These are phyloP conservation scores for Papilionanthe hybrid DNA, from an alignment of 116 monocot species.

Conservation along the genomic window DNA sequence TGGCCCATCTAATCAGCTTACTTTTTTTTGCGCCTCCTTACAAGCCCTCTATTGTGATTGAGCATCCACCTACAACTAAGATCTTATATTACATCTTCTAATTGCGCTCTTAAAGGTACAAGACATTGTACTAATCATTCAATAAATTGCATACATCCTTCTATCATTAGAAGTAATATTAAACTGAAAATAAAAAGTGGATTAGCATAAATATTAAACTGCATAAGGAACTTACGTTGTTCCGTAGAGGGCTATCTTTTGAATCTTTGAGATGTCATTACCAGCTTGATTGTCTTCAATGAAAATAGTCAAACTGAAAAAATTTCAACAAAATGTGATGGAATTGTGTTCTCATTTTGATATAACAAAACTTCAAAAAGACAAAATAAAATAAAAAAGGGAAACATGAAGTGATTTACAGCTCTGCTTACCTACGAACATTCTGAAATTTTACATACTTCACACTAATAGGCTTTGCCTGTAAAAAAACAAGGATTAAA, in stretches of 20 bases:
- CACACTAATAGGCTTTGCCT: conserved; percentile 67
- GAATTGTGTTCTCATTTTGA: conserved; percentile 3
- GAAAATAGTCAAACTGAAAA: conserved; percentile 85
- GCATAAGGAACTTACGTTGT: conserved; percentile 58
- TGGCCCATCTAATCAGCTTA: too few relatives aligned
- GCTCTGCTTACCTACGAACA: conserved; percentile 72
- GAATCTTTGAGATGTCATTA: conserved; percentile 65
- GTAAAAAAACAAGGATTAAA: conserved; percentile 13
- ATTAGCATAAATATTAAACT: too few relatives aligned
- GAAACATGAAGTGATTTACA: background rate
- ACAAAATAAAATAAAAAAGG: background rate
- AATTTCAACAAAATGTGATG: conserved; percentile 12
- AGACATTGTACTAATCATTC: too few relatives aligned
- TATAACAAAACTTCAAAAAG: background rate
- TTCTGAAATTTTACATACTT: conserved; percentile 99
- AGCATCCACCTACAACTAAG: too few relatives aligned
- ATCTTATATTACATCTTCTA: too few relatives aligned
- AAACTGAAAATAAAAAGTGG: background rate
- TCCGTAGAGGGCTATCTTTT: conserved; percentile 74
- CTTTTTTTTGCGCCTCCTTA: too few relatives aligned
- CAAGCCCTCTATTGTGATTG: too few relatives aligned
- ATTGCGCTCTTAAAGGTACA: too few relatives aligned
- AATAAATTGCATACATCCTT: too few relatives aligned
- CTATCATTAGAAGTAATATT: background rate
- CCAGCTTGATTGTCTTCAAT: conserved; percentile 95